Evolutionary conservation across 2,329 filamentous ascomycete genomes (phyloP).

Genomic region (Shiraia sp.): DNA sequence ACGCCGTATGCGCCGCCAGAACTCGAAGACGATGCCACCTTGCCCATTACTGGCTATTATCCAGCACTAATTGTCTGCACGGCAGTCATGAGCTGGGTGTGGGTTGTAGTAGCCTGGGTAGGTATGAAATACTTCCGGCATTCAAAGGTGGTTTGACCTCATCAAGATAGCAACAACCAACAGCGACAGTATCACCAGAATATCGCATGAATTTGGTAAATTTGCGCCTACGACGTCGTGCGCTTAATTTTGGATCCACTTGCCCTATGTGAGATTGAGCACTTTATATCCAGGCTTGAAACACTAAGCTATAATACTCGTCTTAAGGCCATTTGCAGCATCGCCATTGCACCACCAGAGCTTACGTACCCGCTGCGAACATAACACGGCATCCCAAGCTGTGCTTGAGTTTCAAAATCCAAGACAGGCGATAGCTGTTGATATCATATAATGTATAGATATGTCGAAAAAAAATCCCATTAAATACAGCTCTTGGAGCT

Average conservation of each 20-base stretch:
- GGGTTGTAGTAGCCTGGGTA: slow-evolving; percentile 96
- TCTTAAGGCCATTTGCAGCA: slow-evolving; percentile 17
- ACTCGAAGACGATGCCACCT: slow-evolving; percentile 88
- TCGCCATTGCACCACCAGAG: slow-evolving; percentile 7
- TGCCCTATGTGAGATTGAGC: slow-evolving; percentile 28
- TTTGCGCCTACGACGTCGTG: slow-evolving; percentile 9
- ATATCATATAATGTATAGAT: slow-evolving; percentile 5
- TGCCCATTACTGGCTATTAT: slow-evolving; percentile 97
- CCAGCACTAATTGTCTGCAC: slow-evolving; percentile 91
- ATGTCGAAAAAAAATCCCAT: slow-evolving; percentile 5
- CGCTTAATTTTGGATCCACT: slow-evolving; percentile 29
- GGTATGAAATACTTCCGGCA: slow-evolving; percentile 99
- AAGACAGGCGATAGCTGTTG: slow-evolving; percentile 8
- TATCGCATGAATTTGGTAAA: slow-evolving; percentile 12
- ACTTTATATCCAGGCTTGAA: slow-evolving; percentile 37
- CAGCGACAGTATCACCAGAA: slow-evolving; percentile 12
- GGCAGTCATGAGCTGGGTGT: slow-evolving; percentile 97
- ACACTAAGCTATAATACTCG: slow-evolving; percentile 34
- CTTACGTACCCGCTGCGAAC: slow-evolving; percentile 6
- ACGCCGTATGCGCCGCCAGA: slow-evolving; percentile 95
- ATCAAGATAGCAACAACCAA: slow-evolving; percentile 1
- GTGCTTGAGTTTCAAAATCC: slow-evolving; percentile 16
- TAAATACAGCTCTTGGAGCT: slow-evolving; percentile 5
- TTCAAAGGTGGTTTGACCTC: slow-evolving; percentile 78
- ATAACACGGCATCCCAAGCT: slow-evolving; percentile 4